These are phyloP conservation scores for Triticum turgidum DNA, from an alignment of 176 grass and related monocot genomes.

Conservation along the genomic window DNA sequence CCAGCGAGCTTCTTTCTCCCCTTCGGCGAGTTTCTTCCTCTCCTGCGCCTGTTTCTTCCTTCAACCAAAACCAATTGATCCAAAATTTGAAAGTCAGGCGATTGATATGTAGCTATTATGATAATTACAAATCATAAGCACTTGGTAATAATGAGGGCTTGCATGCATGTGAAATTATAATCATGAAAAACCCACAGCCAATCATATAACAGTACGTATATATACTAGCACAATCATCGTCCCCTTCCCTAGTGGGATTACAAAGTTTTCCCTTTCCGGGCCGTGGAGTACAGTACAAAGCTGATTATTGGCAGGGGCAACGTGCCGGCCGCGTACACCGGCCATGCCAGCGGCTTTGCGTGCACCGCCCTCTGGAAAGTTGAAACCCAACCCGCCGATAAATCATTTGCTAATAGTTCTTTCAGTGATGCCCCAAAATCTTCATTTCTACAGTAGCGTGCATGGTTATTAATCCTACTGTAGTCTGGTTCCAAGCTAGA, in stretches of 20 bases:
- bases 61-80: no score
- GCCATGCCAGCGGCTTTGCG: not conserved
- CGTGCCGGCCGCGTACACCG: constrained; percentile 7
- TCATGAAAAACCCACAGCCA: not conserved
- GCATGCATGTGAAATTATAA: not conserved
- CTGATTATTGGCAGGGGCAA: not conserved
- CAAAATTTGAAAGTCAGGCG: no score
- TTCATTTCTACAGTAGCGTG: not conserved
- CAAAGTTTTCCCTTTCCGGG: not conserved
- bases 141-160: not conserved
- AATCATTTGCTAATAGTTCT: not conserved
- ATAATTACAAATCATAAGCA: no score
- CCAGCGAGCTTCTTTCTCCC: no score
- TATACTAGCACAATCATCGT: not conserved
- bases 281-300: not conserved
- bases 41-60: no score
- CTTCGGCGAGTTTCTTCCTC: no score
- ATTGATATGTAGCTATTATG: no score
- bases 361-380: not conserved
- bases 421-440: not conserved
- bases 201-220: not conserved
- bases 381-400: not conserved
- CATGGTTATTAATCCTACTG: not conserved
- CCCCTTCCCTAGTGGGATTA: not conserved
- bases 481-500: not conserved